phyloP scores from a whole-genome alignment of 768 basidiomycete genomes.

The Phallus indusiatus region DNA sequence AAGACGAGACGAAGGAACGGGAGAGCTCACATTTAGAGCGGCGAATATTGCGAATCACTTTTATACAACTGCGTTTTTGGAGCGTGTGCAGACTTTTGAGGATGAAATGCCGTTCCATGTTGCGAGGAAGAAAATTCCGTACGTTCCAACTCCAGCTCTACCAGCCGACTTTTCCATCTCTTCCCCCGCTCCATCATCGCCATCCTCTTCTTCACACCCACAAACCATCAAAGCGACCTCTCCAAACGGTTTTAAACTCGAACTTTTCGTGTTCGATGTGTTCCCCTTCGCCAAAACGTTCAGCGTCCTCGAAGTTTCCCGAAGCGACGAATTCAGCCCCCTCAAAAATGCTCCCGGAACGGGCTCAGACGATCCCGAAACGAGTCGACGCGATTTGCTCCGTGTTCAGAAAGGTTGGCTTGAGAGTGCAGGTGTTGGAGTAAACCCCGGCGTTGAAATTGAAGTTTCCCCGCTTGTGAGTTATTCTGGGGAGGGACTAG shows the following conservation, averaged over 20 bases:
- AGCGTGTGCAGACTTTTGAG: constrained; percentile 72
- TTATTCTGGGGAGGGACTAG: constrained; percentile 90
- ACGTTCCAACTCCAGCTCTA: constrained; percentile 51
- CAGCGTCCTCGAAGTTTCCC: constrained; percentile 79
- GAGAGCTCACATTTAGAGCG: constrained; percentile 83
- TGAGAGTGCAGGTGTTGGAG: constrained; percentile 61
- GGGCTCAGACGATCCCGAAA: constrained; percentile 81
- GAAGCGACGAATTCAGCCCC: constrained; percentile 90
- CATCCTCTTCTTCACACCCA: constrained; percentile 26
- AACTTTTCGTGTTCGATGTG: constrained; percentile 98
- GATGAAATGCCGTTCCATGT: constrained; percentile 92
- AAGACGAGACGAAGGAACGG: constrained; percentile 53
- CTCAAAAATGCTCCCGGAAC: constrained; percentile 96
- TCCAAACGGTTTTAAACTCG: constrained; percentile 99
- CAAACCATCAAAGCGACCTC: constrained; percentile 65
- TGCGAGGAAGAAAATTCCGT: constrained; percentile 93
- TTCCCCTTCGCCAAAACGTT: constrained; percentile 84
- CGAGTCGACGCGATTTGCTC: constrained; percentile 82
- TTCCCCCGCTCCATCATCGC: not conserved
- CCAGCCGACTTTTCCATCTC: not conserved
- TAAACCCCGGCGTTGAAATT: constrained; percentile 71
- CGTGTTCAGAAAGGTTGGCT: constrained; percentile 83
- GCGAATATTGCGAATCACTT: constrained; percentile 99
- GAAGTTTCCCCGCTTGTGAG: constrained; percentile 84
- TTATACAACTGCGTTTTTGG: constrained; percentile 83